Base-by-base conservation (phyloP, 257 asterid species). In the Nicotiana tomentosiformis region DNA sequence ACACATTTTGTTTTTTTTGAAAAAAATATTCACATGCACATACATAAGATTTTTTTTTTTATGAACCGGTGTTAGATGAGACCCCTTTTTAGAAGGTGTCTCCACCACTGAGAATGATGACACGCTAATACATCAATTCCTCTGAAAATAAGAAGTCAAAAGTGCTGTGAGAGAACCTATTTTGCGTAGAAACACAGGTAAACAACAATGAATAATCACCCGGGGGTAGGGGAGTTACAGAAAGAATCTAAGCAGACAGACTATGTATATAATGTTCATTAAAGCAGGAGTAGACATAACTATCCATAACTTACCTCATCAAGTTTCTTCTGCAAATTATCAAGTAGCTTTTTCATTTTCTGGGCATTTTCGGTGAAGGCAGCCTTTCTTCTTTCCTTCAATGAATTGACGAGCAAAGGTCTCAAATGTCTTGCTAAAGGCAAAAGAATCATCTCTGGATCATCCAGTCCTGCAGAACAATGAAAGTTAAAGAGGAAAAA, bases 351-450 rank as follows among this genome's bases (percentile, higher is more conserved):
- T 88, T 90, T 96, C 88, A 91, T 91, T 85, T 90, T 92, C 91
- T 96, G 99, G 77, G 92, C 84, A 90, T 92, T 96, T 81, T 96
- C 97, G 2, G 99, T 90, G 81, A 94, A 96, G 80, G 93, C 92
- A 66, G 92, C 89, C 92, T 91, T 94, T 90, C 92, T 90, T 87
- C 91, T 93, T 86, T 94, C 97, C 88, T 84, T 91, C 97, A 92
- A 94, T 77, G 97, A 86, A 88, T 92, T 91, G 81, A 94, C 84
- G 32, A 96, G 98, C 97, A 91, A 90, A 84, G 99, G 98, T 88
- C 94, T 92, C 89, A 96, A 83, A 84, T 93, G 87, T 90, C 84
- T 88, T 14, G 92, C 97, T 86, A 96, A 88, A 87, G 97, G 97
- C 81, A 90, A 88, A 83, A 96, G 95, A 86, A 96, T 89, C 17